Base-by-base conservation (phyloP, 176 grass and related monocot species). In the Triticum monococcum region DNA sequence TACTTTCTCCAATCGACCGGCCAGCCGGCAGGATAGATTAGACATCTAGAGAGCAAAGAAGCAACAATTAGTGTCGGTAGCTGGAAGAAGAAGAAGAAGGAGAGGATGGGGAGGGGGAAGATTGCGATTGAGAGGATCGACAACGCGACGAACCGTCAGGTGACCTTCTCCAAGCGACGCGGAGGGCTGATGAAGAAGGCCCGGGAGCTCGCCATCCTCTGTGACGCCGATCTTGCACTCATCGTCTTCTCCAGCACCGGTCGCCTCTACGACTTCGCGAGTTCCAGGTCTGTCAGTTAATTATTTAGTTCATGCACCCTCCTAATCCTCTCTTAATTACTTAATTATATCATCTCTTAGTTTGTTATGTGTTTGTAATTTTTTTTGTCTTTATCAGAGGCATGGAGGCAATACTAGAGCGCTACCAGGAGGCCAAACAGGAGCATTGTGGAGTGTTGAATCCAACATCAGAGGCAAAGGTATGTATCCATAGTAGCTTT, bases 171-270 rank as follows among this genome's bases (percentile, higher is more conserved):
- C 36, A 86, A 86, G 85, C 36, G 77, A 5, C 77, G 77, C 18
- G 32, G 85, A 20, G 85, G 85, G 52, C 77, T 86, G 24, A 86
- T 86, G 84, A 86, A 86, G 84, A 86, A 86, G 76, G 85, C 77
- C 56, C 35, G 85, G 17, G 84, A 86, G 84, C 63, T 86, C 33
- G 65, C 77, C 12, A 64, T 86, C 66, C 77, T 75, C 1, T 75
- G 72, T 9, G 77, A 86, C 3, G 85, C 85, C 4, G 77, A 86
- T 50, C 36, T 86, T 1, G 85, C 52, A 10, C 85, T 87, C 77
- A 33, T 87, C 54, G 67, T 87, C 77, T 87, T 87, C 85, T 87
- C 85, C 54, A 73, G 85, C 85, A 80, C 85, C 20, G 67, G 85
- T 17, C 85, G 85, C 22, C 85, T 80, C 67, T 80, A 87, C 9